A percentile compares a stretch with the other conserved stretches of the same genome.
Evolutionary conservation across 345 rosid species (phyloP).

Genomic region (Kernera saxatilis): DNA sequence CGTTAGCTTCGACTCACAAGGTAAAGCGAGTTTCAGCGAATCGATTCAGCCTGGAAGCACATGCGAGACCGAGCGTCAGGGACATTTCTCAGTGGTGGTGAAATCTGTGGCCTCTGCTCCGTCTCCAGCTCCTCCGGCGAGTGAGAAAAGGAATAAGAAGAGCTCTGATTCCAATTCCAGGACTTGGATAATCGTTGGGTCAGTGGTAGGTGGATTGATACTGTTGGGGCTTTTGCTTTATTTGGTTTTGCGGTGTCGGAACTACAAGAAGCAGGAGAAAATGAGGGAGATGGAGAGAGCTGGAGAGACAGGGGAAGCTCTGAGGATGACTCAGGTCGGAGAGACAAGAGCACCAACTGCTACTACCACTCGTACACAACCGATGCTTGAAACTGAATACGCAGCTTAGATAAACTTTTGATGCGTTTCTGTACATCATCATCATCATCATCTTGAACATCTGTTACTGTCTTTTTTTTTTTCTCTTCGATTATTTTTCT

Average conservation of each 20-base stretch:
- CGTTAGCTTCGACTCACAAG: slow-evolving; percentile 60
- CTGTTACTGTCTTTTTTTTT: slow-evolving; percentile 1
- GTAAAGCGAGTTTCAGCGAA: slow-evolving; percentile 51
- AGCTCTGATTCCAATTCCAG: slow-evolving; percentile 23
- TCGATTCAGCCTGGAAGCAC: slow-evolving; percentile 40
- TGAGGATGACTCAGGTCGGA: slow-evolving; percentile 73
- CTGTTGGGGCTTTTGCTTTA: slow-evolving; percentile 44
- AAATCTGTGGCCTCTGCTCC: slow-evolving; percentile 56
- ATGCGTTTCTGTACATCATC: slow-evolving; percentile 19
- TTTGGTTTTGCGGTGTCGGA: slow-evolving; percentile 48
- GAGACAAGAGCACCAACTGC: slow-evolving; percentile 86
- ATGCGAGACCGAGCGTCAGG: slow-evolving; percentile 57
- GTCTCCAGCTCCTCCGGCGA: slow-evolving; percentile 31
- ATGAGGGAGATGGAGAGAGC: slow-evolving; percentile 90
- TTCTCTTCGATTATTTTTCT: slow-evolving; percentile 4
- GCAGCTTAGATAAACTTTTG: slow-evolving; percentile 38
- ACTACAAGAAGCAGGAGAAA: slow-evolving; percentile 53
- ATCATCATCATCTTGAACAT: background rate
- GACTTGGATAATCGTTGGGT: slow-evolving; percentile 70
- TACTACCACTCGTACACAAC: slow-evolving; percentile 78
- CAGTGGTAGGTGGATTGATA: slow-evolving; percentile 67
- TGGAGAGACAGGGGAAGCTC: slow-evolving; percentile 84
- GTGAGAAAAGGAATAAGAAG: slow-evolving; percentile 24
- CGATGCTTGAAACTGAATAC: slow-evolving; percentile 80
- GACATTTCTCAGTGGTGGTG: slow-evolving; percentile 80